Conservation (phyloP, 73 alveolate genomes). For the Breviolum minutum region DNA sequence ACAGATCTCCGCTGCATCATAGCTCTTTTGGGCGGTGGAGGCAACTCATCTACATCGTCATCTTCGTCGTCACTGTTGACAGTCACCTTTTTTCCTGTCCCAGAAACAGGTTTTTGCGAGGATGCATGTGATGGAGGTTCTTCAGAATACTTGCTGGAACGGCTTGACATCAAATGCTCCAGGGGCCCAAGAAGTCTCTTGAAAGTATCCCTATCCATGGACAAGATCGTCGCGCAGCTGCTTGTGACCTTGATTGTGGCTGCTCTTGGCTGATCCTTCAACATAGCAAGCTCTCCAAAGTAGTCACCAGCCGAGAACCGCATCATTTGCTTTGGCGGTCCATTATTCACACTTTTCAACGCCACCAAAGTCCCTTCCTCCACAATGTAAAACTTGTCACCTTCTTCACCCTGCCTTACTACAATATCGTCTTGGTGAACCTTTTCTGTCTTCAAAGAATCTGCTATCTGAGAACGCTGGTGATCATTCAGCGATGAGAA, state of each 20-base stretch:
- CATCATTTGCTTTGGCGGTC: slow-evolving; percentile 50
- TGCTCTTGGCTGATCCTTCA: slow-evolving; percentile 96
- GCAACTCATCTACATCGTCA: slow-evolving; percentile 5
- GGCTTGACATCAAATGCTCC: slow-evolving; percentile 5
- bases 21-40: not conserved
- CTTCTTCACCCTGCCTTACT: slow-evolving; percentile 92
- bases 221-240: slow-evolving; percentile 17
- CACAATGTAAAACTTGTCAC: slow-evolving; percentile 62
- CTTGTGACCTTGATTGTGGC: slow-evolving; percentile 95
- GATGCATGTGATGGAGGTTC: slow-evolving; percentile 11
- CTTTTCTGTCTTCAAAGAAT: slow-evolving; percentile 98
- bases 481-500: slow-evolving; percentile 97
- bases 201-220: slow-evolving; percentile 17
- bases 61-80: not conserved
- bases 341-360: slow-evolving; percentile 43
- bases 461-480: slow-evolving; percentile 99
- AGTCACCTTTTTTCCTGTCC: not conserved
- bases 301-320: slow-evolving; percentile 82
- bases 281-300: slow-evolving; percentile 96
- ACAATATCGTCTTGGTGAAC: slow-evolving; percentile 96
- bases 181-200: slow-evolving; percentile 16
- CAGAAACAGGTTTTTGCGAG: not conserved
- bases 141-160: slow-evolving; percentile 29
- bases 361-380: slow-evolving; percentile 96
- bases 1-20: not conserved